Evolutionary conservation across 1,139 yeast species (phyloP).

Genomic region (Meyerozyma athensensis): DNA sequence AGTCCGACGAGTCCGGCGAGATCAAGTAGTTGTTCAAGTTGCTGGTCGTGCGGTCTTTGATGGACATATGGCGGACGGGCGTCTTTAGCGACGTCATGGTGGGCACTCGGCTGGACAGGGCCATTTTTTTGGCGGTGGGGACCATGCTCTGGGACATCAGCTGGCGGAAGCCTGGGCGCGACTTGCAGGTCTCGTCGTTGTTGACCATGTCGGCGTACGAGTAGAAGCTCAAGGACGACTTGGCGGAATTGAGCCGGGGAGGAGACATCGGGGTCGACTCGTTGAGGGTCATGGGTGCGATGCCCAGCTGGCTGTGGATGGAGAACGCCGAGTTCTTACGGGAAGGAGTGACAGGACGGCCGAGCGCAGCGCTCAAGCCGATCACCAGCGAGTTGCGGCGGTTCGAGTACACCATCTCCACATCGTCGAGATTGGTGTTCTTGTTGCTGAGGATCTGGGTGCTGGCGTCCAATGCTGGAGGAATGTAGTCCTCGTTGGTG

Average conservation of each 20-base stretch:
- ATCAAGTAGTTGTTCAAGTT: constrained; percentile 19
- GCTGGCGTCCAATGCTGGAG: constrained; percentile 81
- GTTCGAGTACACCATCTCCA: constrained; percentile 61
- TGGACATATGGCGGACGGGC: background rate
- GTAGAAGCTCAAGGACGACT: constrained; percentile 62
- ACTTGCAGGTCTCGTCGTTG: constrained; percentile 55
- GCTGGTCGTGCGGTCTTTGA: background rate
- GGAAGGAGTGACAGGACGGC: constrained; percentile 38
- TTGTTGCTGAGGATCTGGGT: constrained; percentile 58
- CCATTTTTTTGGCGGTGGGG: constrained; percentile 16
- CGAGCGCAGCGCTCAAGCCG: constrained; percentile 59
- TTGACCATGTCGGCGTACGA: constrained; percentile 77
- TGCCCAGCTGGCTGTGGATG: constrained; percentile 18
- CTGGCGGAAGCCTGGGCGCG: constrained; percentile 48
- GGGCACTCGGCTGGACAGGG: constrained; percentile 1
- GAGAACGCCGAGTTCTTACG: constrained; percentile 39
- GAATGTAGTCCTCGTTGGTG: constrained; percentile 59
- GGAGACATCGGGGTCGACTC: constrained; percentile 26
- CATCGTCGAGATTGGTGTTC: constrained; percentile 55
- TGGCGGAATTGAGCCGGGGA: constrained; percentile 33
- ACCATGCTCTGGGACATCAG: constrained; percentile 28
- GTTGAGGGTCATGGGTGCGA: constrained; percentile 14
- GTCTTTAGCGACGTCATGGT: constrained; percentile 1
- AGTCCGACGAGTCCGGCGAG: constrained; percentile 22
- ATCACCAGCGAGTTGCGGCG: constrained; percentile 60